Percentiles rank a stretch among this genome's conserved stretches.
These are phyloP conservation scores for Chlorella sorokiniana DNA, from an alignment of 139 green algal species.

Conservation along the genomic window DNA sequence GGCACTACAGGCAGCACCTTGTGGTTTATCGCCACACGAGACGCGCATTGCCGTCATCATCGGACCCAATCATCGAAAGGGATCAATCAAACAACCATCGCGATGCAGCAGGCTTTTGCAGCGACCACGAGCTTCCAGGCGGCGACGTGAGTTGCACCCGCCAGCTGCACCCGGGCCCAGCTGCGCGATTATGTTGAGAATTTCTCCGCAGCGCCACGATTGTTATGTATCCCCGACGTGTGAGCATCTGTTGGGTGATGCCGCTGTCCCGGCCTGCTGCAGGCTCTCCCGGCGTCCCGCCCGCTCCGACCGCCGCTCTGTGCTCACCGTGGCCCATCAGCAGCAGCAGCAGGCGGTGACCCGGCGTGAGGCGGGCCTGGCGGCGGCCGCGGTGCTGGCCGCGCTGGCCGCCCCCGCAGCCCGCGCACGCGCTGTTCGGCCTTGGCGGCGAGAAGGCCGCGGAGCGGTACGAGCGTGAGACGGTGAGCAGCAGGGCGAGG, in stretches of 20 bases:
- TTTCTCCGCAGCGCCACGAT: no score
- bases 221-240: no score
- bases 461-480: constrained; percentile 60
- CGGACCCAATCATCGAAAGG: not conserved
- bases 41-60: not conserved
- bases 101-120: not conserved
- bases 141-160: not conserved
- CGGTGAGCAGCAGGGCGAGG: no score
- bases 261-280: not conserved
- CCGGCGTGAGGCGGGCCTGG: constrained; percentile 40
- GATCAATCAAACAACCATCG: not conserved
- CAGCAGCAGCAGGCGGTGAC: constrained; percentile 17
- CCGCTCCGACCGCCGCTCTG: not conserved
- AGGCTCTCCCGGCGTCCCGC: not conserved
- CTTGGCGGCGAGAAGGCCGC: constrained; percentile 49
- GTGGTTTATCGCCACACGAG: no score
- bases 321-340: constrained; percentile 25
- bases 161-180: not conserved
- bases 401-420: constrained; percentile 40
- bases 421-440: constrained; percentile 69
- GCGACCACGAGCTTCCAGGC: constrained; percentile 8
- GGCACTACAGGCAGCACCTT: no score
- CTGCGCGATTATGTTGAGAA: no score
- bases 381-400: constrained; percentile 28
- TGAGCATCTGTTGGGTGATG: no score